Base-by-base conservation (phyloP, 257 asterid species). In the Gentiana macrophylla region DNA sequence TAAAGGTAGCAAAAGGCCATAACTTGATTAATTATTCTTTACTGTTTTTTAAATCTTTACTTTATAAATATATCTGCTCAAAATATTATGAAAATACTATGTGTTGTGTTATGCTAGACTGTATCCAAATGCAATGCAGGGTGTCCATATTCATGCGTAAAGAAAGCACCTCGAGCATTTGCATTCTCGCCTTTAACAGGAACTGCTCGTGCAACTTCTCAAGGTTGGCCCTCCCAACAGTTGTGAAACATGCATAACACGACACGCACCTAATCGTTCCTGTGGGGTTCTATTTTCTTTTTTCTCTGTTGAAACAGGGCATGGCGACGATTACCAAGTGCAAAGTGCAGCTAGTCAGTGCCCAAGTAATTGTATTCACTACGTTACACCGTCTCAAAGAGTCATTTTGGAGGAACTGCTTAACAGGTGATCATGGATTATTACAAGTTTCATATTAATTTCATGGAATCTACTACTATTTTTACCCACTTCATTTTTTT, bases 351-450 rank as follows among this genome's bases (percentile, higher is more conserved):
- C 75, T 12, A 82, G 86, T 46, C 95, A 79, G 77, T 90, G 98
- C 76, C 98, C 96, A 11, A 82, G 86, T 72, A 79, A 69, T 62
- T 86, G 98, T 56, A 86, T 90, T 50, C 93, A 86, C 62, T 84
- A 79, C 63, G 98, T 86, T 35, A 90, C 98, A 49, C 95, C 95
- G 57, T 82, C 86, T 50, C 98, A 90, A 66, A 80, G 96, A 79
- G 62, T 80, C 50, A 70, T 90, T 71, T 79, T 86, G 49, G 92
- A 86, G 82, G 98, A 90, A 81, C 85, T 90, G 53, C 98, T 86
- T 62, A 72, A 64, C 41, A 73, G 91, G 98, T 81, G 6, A 5
- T 41, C 46, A 41, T 41, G 10, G 6, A 41, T 5, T 5, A 41
- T 1, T 41, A 7, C 1, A 41, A 41, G 46, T 41, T 10, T 41